Percentiles rank a stretch among this genome's conserved stretches.
phyloP scores from a whole-genome alignment of 2,329 filamentous ascomycete genomes.

The Elsinoe perseae region DNA sequence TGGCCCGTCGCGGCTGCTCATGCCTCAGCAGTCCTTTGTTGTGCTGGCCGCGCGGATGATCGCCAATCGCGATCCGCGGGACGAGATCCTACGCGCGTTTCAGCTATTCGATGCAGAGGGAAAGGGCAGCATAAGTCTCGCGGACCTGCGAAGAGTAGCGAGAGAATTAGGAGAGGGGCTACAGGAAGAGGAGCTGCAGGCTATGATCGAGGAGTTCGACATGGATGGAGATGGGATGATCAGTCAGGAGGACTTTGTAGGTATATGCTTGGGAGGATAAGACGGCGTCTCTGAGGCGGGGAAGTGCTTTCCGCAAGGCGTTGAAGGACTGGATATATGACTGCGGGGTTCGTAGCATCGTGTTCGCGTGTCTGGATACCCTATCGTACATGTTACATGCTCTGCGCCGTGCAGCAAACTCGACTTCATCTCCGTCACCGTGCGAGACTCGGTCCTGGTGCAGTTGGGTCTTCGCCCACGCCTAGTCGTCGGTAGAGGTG shows the following conservation, averaged over 20 bases:
- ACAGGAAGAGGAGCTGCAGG: conserved; percentile 82
- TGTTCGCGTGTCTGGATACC: conserved; percentile 14
- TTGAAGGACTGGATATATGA: not conserved
- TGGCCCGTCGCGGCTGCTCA: conserved; percentile 55
- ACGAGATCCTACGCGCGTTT: conserved; percentile 88
- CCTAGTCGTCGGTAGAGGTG: conserved; percentile 57
- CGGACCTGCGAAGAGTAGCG: conserved; percentile 79
- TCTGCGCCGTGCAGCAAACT: not conserved
- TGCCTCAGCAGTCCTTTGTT: conserved; percentile 66
- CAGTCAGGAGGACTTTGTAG: conserved; percentile 55
- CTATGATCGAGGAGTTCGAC: conserved; percentile 99
- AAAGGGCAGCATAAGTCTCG: conserved; percentile 85
- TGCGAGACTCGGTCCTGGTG: not conserved
- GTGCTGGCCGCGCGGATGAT: conserved; percentile 71
- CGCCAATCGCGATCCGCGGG: conserved; percentile 70
- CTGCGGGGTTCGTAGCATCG: not conserved
- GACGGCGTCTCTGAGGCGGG: not conserved
- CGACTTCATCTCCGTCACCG: not conserved
- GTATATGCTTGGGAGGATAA: conserved; percentile 50
- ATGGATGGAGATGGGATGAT: conserved; percentile 81
- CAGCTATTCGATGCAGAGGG: conserved; percentile 84
- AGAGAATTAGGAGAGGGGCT: conserved; percentile 87
- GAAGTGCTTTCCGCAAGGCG: not conserved
- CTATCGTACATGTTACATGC: conserved; percentile 6
- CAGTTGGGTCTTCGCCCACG: conserved; percentile 5